Evolutionary conservation across 129 eudicot genomes (phyloP).

Genomic region (Helianthus annuus): DNA sequence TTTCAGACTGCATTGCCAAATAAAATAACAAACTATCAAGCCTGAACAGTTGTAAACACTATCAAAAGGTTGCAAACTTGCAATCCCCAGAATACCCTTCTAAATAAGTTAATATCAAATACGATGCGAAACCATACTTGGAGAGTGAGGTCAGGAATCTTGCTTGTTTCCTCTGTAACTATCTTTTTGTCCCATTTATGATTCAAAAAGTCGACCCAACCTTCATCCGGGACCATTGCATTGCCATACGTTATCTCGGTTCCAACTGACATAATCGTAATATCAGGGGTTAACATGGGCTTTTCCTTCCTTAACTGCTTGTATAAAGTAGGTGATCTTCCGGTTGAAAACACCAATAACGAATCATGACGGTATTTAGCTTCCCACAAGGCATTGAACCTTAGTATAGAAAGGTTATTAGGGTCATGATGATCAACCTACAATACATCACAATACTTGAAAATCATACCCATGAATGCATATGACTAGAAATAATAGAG

Average conservation of each 20-base stretch:
- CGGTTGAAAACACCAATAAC: conserved; percentile 88
- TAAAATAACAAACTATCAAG: neutral
- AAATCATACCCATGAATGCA: neutral
- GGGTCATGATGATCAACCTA: conserved; percentile 97
- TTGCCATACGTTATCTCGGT: conserved; percentile 97
- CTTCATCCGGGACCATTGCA: conserved; percentile 87
- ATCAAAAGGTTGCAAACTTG: neutral
- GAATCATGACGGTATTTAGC: conserved; percentile 74
- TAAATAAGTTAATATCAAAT: neutral
- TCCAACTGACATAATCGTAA: conserved; percentile 97
- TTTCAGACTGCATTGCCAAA: conserved; percentile 64
- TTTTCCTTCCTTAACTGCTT: conserved; percentile 86
- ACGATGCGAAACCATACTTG: conserved; percentile 49
- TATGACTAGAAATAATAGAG: neutral
- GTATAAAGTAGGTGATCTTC: conserved; percentile 91
- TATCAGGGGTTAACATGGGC: conserved; percentile 97
- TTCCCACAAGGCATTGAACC: conserved; percentile 94
- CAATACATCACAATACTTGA: conserved; percentile 38
- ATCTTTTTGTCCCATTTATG: conserved; percentile 80
- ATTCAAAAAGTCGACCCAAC: conserved; percentile 76
- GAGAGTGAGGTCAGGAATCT: conserved; percentile 78
- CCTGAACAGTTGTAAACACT: neutral
- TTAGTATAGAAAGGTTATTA: conserved; percentile 71
- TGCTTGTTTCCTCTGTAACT: conserved; percentile 81
- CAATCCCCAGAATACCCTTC: conserved; percentile 1